A percentile compares a stretch with the other conserved stretches of the same genome.
Conservation (phyloP, 2,329 filamentous ascomycete genomes). For the Colletotrichum theobromicola region DNA sequence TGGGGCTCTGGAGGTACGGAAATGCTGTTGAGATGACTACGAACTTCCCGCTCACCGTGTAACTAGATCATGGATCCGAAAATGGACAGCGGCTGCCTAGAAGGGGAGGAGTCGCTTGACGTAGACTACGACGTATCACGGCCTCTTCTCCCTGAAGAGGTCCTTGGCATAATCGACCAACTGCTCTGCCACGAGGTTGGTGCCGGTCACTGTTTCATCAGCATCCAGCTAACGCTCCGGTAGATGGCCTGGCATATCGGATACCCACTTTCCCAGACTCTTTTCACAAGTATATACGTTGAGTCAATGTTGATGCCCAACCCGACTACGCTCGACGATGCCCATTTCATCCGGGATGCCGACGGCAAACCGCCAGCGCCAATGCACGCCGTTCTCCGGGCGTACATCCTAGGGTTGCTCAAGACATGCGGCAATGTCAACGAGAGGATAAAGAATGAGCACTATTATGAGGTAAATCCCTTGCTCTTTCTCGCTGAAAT, state of each 20-base stretch:
- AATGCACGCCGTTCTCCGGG: conserved; percentile 72
- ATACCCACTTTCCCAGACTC: conserved; percentile 92
- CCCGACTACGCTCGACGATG: conserved; percentile 67
- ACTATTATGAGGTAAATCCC: conserved; percentile 82
- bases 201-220: not conserved
- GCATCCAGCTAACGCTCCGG: not conserved
- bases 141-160: conserved; percentile 74
- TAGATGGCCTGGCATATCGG: conserved; percentile 97
- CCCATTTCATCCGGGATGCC: conserved; percentile 60
- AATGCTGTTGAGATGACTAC: not conserved
- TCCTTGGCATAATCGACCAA: conserved; percentile 94
- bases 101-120: conserved; percentile 80
- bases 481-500: not conserved
- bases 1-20: conserved; percentile 74
- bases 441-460: conserved; percentile 76
- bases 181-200: conserved; percentile 84
- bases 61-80: conserved; percentile 95
- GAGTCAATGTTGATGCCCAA: conserved; percentile 79
- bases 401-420: conserved; percentile 84
- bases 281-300: conserved; percentile 92
- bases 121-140: conserved; percentile 79
- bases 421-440: conserved; percentile 85
- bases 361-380: conserved; percentile 33
- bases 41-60: not conserved
- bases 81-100: conserved; percentile 93